Percentiles rank a stretch among this genome's conserved stretches.
phyloP scores from a whole-genome alignment of 2,329 filamentous ascomycete species.

The Aureobasidium sp. region DNA sequence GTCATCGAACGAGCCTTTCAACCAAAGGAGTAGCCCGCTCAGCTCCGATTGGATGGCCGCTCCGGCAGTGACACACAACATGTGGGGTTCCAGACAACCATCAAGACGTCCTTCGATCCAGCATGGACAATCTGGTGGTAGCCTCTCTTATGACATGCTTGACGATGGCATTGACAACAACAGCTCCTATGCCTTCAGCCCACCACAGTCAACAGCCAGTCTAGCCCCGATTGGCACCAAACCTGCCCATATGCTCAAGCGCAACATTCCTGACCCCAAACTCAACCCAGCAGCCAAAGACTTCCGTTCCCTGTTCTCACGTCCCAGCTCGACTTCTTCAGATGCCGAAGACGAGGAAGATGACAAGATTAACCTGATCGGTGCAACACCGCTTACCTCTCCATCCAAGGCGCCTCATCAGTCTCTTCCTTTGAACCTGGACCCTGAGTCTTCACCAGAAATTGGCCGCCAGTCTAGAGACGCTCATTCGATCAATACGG shows the following conservation, averaged over 20 bases:
- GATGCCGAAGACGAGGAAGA: conserved; percentile 32
- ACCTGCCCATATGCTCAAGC: conserved; percentile 34
- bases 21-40: conserved; percentile 47
- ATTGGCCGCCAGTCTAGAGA: conserved; percentile 37
- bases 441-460: conserved; percentile 29
- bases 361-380: conserved; percentile 8
- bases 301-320: conserved; percentile 64
- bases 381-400: conserved; percentile 10
- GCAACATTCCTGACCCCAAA: conserved; percentile 40
- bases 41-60: conserved; percentile 48
- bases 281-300: conserved; percentile 86
- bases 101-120: conserved; percentile 78
- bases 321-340: conserved; percentile 19
- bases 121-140: conserved; percentile 60
- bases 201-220: conserved; percentile 36
- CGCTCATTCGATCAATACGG: conserved; percentile 35
- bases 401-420: conserved; percentile 17
- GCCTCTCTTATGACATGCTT: conserved; percentile 48
- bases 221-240: conserved; percentile 69
- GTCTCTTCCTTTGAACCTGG: conserved; percentile 20
- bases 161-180: conserved; percentile 44
- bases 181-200: conserved; percentile 39
- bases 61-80: conserved; percentile 18
- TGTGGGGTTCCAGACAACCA: conserved; percentile 57
- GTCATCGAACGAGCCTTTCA: conserved; percentile 43